These are phyloP conservation scores for Chalciporus sphaerocephalus DNA, from an alignment of 768 basidiomycete genomes.

Conservation along the genomic window DNA sequence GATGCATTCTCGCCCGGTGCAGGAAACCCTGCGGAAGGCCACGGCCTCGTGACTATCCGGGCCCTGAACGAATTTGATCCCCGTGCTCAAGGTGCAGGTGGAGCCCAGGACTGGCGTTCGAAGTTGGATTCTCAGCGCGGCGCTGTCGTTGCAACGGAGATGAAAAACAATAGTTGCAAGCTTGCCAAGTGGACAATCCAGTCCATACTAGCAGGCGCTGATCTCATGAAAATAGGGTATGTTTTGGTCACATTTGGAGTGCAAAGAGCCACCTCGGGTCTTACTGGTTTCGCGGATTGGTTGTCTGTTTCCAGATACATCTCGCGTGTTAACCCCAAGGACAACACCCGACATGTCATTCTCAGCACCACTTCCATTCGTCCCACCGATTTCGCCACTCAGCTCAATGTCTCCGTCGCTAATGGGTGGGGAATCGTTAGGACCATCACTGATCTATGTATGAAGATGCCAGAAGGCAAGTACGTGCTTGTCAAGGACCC, in stretches of 20 bases:
- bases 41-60: constrained; percentile 84
- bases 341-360: constrained; percentile 93
- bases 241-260: constrained; percentile 25
- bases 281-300: constrained; percentile 7
- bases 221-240: constrained; percentile 95
- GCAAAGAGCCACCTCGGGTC: not conserved
- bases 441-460: constrained; percentile 87
- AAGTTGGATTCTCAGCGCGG: constrained; percentile 95
- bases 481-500: constrained; percentile 97
- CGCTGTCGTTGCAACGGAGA: constrained; percentile 97
- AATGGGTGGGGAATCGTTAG: constrained; percentile 99
- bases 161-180: constrained; percentile 99
- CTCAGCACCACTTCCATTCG: constrained; percentile 93
- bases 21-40: constrained; percentile 61
- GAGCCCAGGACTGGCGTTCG: constrained; percentile 98
- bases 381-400: constrained; percentile 88
- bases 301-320: constrained; percentile 63
- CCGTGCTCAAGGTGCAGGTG: constrained; percentile 82
- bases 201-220: constrained; percentile 91
- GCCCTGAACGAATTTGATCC: constrained; percentile 97
- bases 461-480: constrained; percentile 98
- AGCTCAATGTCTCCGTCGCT: constrained; percentile 89
- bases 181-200: constrained; percentile 97
- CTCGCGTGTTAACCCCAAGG: constrained; percentile 88
- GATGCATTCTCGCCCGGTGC: constrained; percentile 75